These are phyloP conservation scores for Psilocybe cubensis DNA, from an alignment of 768 basidiomycete species.

Conservation along the genomic window DNA sequence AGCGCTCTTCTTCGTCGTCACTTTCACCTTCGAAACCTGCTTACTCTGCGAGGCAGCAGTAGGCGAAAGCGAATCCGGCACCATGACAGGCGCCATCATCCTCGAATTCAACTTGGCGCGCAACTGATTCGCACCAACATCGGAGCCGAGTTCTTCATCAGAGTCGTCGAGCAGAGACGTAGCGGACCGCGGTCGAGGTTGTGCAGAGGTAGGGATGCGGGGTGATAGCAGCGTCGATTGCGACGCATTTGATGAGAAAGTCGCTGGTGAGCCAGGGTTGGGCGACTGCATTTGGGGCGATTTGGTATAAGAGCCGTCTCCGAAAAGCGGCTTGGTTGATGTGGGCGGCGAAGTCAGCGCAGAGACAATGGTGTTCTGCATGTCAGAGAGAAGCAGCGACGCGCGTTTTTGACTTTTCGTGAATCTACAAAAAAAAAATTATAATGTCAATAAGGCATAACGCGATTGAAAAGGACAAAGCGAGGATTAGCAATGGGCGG, in stretches of 20 bases:
- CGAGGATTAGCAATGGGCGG: constrained; percentile 2
- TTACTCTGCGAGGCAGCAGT: constrained; percentile 4
- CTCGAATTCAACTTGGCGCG: constrained; percentile 12
- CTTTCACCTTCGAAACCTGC: not conserved
- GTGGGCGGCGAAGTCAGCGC: constrained; percentile 38
- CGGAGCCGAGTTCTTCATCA: constrained; percentile 22
- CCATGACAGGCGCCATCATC: constrained; percentile 16
- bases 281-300: too few species aligned
- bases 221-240: not conserved
- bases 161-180: constrained; percentile 44
- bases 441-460: not conserved
- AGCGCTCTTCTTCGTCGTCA: not conserved
- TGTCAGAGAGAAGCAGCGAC: constrained; percentile 65
- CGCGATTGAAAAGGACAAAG: not conserved
- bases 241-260: constrained; percentile 19
- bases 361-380: constrained; percentile 57
- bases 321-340: not conserved
- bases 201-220: not conserved
- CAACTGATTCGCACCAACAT: constrained; percentile 13
- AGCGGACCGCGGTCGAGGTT: not conserved
- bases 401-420: constrained; percentile 72
- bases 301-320: constrained; percentile 1
- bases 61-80: constrained; percentile 20
- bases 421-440: constrained; percentile 43
- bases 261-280: constrained; percentile 18